A percentile compares a stretch with the other conserved stretches of the same genome.
phyloP scores from a whole-genome alignment of 331 rosid species.

The Quercus tomentella region DNA sequence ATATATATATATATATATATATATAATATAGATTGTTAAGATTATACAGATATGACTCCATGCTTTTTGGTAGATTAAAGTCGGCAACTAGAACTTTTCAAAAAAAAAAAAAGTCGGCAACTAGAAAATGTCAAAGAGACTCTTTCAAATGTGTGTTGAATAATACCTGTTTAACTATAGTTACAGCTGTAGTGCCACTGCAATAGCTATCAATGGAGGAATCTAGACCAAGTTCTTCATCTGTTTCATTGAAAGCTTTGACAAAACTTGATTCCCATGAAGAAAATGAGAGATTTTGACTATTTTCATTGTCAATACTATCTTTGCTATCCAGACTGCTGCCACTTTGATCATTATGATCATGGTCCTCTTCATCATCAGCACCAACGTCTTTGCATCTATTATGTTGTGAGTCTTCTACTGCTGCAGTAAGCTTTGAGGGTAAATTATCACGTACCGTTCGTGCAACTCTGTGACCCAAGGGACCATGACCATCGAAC shows the following conservation, averaged over 20 bases:
- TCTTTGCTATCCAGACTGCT: not conserved
- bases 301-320: not conserved
- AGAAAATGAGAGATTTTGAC: slow-evolving; percentile 33
- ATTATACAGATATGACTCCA: no score
- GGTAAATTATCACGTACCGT: slow-evolving; percentile 65
- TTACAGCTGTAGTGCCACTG: slow-evolving; percentile 92
- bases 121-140: not conserved
- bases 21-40: no score
- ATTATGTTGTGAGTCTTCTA: slow-evolving; percentile 46
- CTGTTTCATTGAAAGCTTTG: slow-evolving; percentile 64
- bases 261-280: slow-evolving; percentile 69
- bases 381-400: slow-evolving; percentile 18
- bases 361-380: slow-evolving; percentile 1
- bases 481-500: slow-evolving; percentile 96
- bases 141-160: not conserved
- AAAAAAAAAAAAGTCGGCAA: not conserved
- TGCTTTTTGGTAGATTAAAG: not conserved
- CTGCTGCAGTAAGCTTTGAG: slow-evolving; percentile 54
- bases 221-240: slow-evolving; percentile 53
- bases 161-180: slow-evolving; percentile 75
- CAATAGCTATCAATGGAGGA: slow-evolving; percentile 63
- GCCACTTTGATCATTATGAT: not conserved
- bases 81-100: not conserved
- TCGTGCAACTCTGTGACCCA: slow-evolving; percentile 73
- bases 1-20: no score